Conservation (phyloP, 352 stramenopile species). For the Pythium pyrilobum region DNA sequence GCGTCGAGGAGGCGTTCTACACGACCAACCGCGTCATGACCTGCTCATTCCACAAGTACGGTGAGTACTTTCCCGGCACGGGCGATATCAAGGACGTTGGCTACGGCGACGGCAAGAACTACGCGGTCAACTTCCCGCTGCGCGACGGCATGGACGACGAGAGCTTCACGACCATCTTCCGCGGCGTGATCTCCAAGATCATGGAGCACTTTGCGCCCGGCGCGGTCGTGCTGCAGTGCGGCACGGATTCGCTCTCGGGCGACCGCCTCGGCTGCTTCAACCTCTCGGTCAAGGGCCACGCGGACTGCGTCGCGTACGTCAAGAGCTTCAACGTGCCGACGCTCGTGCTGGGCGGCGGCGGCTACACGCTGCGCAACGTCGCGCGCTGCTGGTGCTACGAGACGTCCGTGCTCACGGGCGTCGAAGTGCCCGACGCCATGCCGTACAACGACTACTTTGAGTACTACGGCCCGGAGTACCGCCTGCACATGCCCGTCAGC, state of each 20-base stretch:
- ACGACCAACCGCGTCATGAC: conserved; percentile 99
- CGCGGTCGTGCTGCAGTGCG: conserved; percentile 97
- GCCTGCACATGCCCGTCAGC: conserved; percentile 94
- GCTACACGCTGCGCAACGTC: conserved; percentile 98
- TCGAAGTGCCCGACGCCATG: conserved; percentile 93
- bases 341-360: conserved; percentile 95
- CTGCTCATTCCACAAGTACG: conserved; percentile 99
- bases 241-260: conserved; percentile 97
- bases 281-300: conserved; percentile 95
- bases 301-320: conserved; percentile 96
- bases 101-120: conserved; percentile 94
- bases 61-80: conserved; percentile 99
- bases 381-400: conserved; percentile 93
- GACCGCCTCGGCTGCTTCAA: conserved; percentile 99
- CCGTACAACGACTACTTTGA: conserved; percentile 99
- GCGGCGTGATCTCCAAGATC: conserved; percentile 94
- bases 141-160: conserved; percentile 99
- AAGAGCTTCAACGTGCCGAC: conserved; percentile 96
- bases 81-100: conserved; percentile 82
- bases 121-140: conserved; percentile 98
- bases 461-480: conserved; percentile 98
- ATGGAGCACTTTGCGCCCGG: conserved; percentile 95
- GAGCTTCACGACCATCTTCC: conserved; percentile 88
- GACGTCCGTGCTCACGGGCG: conserved; percentile 92
- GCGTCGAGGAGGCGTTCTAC: conserved; percentile 99